Base-by-base conservation (phyloP, 352 stramenopile genomes). In the Phytophthora colocasiae region DNA sequence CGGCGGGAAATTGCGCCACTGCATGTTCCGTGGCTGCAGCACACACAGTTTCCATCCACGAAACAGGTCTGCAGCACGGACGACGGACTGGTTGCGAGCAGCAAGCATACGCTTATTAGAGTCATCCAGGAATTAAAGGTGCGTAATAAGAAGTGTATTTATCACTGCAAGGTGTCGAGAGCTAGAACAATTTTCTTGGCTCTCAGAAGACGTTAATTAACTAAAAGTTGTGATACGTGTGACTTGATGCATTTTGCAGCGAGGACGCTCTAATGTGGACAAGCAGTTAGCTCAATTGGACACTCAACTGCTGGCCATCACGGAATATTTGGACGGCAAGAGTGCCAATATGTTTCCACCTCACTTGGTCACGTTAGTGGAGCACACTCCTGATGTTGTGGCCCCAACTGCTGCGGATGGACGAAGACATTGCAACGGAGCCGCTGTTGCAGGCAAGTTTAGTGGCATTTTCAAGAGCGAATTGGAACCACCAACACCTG, bases 71-170 rank as follows among this genome's bases (percentile, higher is more conserved):
- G 79, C 50, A 86, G 79, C 52, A 58, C 83, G 9, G 52, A 63
- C 2, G 73, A 85, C 34, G 83, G 74, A 0, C 67, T 93, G 11
- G 66, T 73, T 15, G 55, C 61, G 27, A 71, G 72, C 56, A 88
- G 78, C 71, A 90, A 90, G 66, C 73, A 59, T 45, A 64, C 80
- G 14, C 69, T 92, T 3, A 56, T 74, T 17, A 81, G 80, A 26
- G 75, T 90, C 12, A 62, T 84, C 8, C 83, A 90, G 57, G 85
- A 93, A 54, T 77, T 93, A 40, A 86, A 83, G 71, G 82, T 90
- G 36, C n/a, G 62, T 47, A 10, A 6, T 26, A 34, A 24, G 1
- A n/a, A 24, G 10, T 41, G 2, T 62, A n/a, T 26, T 32, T 22
- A 39, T 31, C 53, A 31, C 9, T 58, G 15, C 38, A 52, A 27